Evolutionary conservation across 345 rosid genomes (phyloP).

Genomic region (Syzygium oleosum): DNA sequence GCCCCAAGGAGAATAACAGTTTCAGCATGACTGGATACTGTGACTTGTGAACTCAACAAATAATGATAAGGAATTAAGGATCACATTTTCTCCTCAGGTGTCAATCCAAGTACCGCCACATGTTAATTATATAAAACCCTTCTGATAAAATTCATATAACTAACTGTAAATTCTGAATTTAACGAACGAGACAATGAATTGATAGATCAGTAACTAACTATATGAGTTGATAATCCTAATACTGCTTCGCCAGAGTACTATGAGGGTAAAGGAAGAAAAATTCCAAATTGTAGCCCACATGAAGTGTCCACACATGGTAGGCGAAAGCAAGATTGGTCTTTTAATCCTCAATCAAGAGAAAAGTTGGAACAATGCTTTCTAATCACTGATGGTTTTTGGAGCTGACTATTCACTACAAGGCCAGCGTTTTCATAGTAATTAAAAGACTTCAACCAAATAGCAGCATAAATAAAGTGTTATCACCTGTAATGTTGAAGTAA

Average conservation of each 20-base stretch:
- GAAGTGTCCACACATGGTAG: neutral
- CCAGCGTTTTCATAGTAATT: neutral
- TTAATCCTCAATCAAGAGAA: neutral
- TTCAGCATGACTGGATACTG: neutral
- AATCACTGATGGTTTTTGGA: neutral
- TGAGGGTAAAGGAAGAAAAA: neutral
- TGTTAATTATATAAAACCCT: neutral
- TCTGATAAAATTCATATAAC: neutral
- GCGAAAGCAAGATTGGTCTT: neutral
- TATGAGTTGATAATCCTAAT: neutral
- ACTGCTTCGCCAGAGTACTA: neutral
- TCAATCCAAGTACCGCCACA: neutral
- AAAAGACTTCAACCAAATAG: neutral
- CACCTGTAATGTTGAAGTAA: neutral
- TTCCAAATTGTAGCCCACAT: neutral
- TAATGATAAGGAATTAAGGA: neutral
- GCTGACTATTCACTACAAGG: neutral
- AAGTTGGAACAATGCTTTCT: neutral
- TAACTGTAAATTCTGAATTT: neutral
- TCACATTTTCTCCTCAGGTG: neutral
- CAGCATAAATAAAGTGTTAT: neutral
- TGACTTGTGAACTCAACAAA: neutral
- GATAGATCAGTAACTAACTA: neutral
- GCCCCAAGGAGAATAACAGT: neutral
- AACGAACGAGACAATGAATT: neutral